Evolutionary conservation across 2,329 filamentous ascomycete genomes (phyloP).

Genomic region (Harringtonia aguacate): DNA sequence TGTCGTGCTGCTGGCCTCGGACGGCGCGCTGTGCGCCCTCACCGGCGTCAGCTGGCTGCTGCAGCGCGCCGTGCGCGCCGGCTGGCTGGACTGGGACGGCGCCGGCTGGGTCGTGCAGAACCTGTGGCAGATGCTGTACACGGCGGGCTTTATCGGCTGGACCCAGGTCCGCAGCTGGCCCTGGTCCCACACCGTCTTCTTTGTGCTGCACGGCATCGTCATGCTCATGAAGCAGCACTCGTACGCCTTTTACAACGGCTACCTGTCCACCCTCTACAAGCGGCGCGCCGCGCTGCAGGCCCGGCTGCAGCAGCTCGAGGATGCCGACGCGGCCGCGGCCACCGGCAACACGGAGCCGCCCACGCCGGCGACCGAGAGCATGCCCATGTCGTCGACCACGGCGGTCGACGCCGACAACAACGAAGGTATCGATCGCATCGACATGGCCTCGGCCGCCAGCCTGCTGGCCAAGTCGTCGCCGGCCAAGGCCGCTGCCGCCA

Average conservation of each 20-base stretch:
- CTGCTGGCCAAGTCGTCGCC: too few relatives aligned
- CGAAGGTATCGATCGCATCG: not conserved
- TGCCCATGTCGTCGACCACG: not conserved
- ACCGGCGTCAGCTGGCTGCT: slow-evolving; percentile 56
- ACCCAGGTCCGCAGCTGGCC: slow-evolving; percentile 66
- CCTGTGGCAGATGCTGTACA: slow-evolving; percentile 58
- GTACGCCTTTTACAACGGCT: slow-evolving; percentile 69
- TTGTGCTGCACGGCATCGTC: slow-evolving; percentile 61
- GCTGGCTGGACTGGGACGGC: slow-evolving; percentile 55
- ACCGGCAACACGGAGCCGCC: slow-evolving; percentile 20
- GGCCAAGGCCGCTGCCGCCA: not conserved
- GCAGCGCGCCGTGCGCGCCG: slow-evolving; percentile 48
- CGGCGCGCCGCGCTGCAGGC: slow-evolving; percentile 31
- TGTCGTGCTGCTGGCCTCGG: slow-evolving; percentile 46
- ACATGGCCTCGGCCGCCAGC: not conserved
- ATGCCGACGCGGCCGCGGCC: slow-evolving; percentile 34
- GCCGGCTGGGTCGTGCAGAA: slow-evolving; percentile 66
- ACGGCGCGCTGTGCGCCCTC: slow-evolving; percentile 56
- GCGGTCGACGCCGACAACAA: not conserved
- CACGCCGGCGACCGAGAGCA: not conserved
- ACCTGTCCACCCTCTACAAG: slow-evolving; percentile 52
- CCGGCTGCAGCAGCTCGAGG: slow-evolving; percentile 47
- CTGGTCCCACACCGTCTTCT: slow-evolving; percentile 74
- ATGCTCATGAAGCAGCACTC: slow-evolving; percentile 81
- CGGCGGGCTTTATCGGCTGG: slow-evolving; percentile 51